phyloP scores from a whole-genome alignment of 2,329 filamentous ascomycete genomes.

The Graphiopsis chlorocephala region DNA sequence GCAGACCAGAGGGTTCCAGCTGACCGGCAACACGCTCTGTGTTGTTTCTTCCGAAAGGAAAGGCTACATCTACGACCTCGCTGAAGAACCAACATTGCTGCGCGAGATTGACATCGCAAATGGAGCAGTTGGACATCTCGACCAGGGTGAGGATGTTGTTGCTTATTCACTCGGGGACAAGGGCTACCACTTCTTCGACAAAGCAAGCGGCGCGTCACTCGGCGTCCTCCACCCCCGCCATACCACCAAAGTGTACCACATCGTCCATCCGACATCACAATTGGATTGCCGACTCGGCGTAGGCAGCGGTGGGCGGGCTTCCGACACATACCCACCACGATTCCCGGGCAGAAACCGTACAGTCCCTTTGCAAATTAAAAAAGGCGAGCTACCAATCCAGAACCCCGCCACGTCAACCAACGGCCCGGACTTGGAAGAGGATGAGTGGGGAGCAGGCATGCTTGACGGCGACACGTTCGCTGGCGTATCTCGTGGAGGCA shows the following conservation, averaged over 20 bases:
- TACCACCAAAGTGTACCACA: constrained; percentile 36
- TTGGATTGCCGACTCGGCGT: constrained; percentile 12
- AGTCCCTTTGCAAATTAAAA: constrained; percentile 20
- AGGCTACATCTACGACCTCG: constrained; percentile 47
- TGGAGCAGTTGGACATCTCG: constrained; percentile 45
- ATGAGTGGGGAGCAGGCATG: constrained; percentile 51
- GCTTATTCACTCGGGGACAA: constrained; percentile 45
- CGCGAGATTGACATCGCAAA: constrained; percentile 40
- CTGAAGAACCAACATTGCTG: constrained; percentile 33
- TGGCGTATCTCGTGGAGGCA: constrained; percentile 43
- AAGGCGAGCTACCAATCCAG: constrained; percentile 17
- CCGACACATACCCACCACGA: constrained; percentile 25
- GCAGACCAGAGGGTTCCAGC: constrained; percentile 47
- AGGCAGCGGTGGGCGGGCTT: constrained; percentile 16
- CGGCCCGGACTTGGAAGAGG: constrained; percentile 30
- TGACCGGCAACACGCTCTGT: constrained; percentile 44
- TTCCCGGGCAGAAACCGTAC: constrained; percentile 23
- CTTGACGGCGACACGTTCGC: constrained; percentile 42
- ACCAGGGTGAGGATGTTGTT: constrained; percentile 42
- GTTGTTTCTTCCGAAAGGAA: constrained; percentile 45
- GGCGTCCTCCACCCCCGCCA: constrained; percentile 39
- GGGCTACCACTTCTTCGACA: constrained; percentile 45
- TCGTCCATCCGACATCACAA: constrained; percentile 28
- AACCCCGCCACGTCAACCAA: constrained; percentile 11
- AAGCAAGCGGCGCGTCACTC: constrained; percentile 38